These are phyloP conservation scores for Dactylonectria estremocensis DNA, from an alignment of 2,329 filamentous ascomycete genomes.

Conservation along the genomic window DNA sequence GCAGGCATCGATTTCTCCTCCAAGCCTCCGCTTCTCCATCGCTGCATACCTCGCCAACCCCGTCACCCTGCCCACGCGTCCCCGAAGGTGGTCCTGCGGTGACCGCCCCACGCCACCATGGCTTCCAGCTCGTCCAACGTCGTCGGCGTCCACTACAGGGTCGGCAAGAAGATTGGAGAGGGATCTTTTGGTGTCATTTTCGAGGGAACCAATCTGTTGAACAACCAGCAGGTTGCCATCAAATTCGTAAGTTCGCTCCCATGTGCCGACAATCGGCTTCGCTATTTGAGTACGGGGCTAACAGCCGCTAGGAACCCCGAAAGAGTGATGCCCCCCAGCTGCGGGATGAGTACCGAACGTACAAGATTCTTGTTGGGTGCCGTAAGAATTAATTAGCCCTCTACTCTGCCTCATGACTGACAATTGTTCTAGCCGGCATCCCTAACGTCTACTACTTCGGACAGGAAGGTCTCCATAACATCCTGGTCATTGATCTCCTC, in stretches of 20 bases:
- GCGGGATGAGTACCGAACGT: conserved; percentile 98
- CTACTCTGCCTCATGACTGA: conserved; percentile 54
- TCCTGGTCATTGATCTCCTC: conserved; percentile 96
- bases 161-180: conserved; percentile 99
- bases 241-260: conserved; percentile 84
- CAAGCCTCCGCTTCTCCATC: conserved; percentile 31
- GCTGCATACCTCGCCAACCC: conserved; percentile 33
- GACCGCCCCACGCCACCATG: conserved; percentile 66
- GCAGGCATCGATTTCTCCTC: conserved; percentile 43
- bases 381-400: conserved; percentile 73
- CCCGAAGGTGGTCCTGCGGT: conserved; percentile 44
- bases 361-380: conserved; percentile 99
- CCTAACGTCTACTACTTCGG: conserved; percentile 99
- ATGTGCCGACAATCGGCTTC: neutral
- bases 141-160: conserved; percentile 97
- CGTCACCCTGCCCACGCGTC: conserved; percentile 34
- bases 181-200: conserved; percentile 99
- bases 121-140: conserved; percentile 95
- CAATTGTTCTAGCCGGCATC: conserved; percentile 81
- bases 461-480: conserved; percentile 98
- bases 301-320: conserved; percentile 83
- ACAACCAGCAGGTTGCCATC: conserved; percentile 99
- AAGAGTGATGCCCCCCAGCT: conserved; percentile 99
- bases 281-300: conserved; percentile 22
- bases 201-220: conserved; percentile 97